Evolutionary conservation across 2,329 filamentous ascomycete genomes (phyloP).

Genomic region (Diaporthe sp.): DNA sequence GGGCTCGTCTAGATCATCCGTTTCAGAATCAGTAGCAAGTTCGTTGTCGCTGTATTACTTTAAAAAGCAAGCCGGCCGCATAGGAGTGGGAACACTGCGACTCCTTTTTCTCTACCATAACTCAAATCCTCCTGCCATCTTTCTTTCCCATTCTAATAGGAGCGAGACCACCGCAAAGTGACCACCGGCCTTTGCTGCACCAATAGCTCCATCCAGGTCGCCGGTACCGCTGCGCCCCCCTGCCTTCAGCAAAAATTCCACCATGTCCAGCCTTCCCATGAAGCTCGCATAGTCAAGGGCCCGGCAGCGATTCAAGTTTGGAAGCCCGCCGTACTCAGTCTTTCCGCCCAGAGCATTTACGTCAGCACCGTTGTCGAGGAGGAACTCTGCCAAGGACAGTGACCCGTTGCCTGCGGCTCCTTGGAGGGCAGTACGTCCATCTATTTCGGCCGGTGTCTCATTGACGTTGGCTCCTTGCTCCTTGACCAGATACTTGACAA

Average conservation of each 20-base stretch:
- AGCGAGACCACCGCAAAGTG: neutral
- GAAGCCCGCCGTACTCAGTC: rapidly evolving
- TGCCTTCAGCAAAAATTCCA: neutral
- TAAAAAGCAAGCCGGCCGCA: too few species aligned
- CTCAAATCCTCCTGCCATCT: neutral
- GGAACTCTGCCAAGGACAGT: neutral
- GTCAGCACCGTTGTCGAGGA: neutral
- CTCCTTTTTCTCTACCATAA: neutral
- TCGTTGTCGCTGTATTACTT: too few species aligned
- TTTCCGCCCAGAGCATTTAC: neutral
- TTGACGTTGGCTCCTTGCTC: neutral
- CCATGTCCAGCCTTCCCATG: neutral
- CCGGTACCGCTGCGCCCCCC: neutral
- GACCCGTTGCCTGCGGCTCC: rapidly evolving
- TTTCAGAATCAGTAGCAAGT: too few species aligned
- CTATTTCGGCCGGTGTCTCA: neutral
- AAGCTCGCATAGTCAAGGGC: neutral
- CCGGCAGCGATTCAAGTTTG: neutral
- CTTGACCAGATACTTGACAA: neutral
- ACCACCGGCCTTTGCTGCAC: rapidly evolving
- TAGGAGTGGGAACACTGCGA: neutral
- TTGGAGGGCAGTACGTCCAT: neutral
- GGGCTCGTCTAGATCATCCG: too few species aligned
- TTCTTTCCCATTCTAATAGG: neutral
- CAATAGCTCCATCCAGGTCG: neutral